phyloP scores from a whole-genome alignment of 2,329 filamentous ascomycete genomes.

The Ascochyta fabae region DNA sequence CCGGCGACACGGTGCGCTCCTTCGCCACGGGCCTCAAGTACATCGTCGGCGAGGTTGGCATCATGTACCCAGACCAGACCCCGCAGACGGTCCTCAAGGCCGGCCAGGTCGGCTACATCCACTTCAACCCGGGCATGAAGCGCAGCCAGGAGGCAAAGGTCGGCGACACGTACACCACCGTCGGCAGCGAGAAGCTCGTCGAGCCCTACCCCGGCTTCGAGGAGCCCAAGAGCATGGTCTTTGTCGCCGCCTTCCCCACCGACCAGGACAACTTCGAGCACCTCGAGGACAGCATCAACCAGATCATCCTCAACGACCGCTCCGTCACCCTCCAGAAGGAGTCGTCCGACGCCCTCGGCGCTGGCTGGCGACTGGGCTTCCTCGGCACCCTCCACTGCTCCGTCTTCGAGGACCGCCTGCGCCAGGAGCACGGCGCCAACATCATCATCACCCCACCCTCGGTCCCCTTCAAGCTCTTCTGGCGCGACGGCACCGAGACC shows the following conservation, averaged over 20 bases:
- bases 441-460: constrained; percentile 97
- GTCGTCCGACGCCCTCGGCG: constrained; percentile 88
- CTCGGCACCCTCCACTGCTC: constrained; percentile 97
- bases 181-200: constrained; percentile 77
- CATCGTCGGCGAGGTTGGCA: constrained; percentile 93
- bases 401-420: constrained; percentile 95
- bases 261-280: constrained; percentile 87
- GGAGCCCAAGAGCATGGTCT: constrained; percentile 98
- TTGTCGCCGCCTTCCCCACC: constrained; percentile 93
- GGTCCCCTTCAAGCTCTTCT: constrained; percentile 87
- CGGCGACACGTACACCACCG: constrained; percentile 89
- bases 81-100: constrained; percentile 81
- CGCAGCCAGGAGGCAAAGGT: constrained; percentile 93
- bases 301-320: constrained; percentile 91
- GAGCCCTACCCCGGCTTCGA: constrained; percentile 89
- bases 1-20: constrained; percentile 86
- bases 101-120: constrained; percentile 94
- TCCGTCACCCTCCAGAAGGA: constrained; percentile 95
- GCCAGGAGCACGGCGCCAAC: constrained; percentile 90
- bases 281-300: constrained; percentile 90
- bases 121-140: constrained; percentile 99
- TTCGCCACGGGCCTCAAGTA: constrained; percentile 90
- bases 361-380: constrained; percentile 93
- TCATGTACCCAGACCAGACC: constrained; percentile 90
- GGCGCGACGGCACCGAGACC: constrained; percentile 75